These are phyloP conservation scores for Mentha longifolia DNA, from an alignment of 257 asterid genomes.

Conservation along the genomic window DNA sequence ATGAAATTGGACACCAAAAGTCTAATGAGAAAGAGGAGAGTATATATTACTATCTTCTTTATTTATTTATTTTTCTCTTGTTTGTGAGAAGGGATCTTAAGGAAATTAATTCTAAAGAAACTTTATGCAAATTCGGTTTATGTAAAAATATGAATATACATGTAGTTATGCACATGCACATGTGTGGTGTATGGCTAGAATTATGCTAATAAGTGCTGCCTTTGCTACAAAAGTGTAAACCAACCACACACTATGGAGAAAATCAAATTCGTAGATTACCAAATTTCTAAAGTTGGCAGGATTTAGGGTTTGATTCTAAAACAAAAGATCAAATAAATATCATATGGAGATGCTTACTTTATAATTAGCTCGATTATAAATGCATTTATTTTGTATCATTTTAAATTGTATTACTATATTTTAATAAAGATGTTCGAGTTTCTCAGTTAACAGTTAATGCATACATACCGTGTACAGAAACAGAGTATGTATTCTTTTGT, in stretches of 20 bases:
- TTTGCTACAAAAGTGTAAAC: background rate
- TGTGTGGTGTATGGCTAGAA: background rate
- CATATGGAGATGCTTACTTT: background rate
- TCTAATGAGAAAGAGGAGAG: slow-evolving; percentile 1
- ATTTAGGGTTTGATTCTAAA: background rate
- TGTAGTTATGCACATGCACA: no score
- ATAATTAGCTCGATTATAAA: background rate
- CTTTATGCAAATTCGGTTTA: no score
- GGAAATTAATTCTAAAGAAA: no score
- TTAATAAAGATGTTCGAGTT: no score
- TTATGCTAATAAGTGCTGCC: background rate
- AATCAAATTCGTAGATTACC: background rate
- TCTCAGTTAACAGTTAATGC: no score
- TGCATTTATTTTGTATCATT: background rate
- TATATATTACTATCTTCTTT: background rate
- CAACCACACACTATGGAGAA: background rate
- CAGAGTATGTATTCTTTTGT: no score
- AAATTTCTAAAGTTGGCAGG: background rate
- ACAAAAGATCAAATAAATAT: background rate
- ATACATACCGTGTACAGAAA: no score
- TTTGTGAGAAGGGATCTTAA: background rate
- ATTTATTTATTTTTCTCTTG: background rate
- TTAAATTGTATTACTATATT: no score
- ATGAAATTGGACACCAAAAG: slow-evolving; percentile 21
- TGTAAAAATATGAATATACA: no score